These are phyloP conservation scores for Sanghuangporus baumii DNA, from an alignment of 1,284 basidiomycete genomes.

Conservation along the genomic window DNA sequence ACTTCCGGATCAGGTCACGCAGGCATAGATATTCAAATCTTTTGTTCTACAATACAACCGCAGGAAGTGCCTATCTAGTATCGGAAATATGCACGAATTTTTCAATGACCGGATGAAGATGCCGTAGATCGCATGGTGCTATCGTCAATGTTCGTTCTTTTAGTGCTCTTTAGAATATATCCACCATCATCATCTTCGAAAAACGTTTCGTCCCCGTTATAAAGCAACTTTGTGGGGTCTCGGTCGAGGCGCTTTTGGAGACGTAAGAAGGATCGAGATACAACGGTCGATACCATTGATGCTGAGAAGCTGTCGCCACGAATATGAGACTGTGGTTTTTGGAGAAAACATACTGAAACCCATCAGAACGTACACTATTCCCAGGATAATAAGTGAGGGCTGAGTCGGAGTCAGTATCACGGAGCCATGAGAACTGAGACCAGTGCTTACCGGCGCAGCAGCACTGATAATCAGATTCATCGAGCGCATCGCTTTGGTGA, in stretches of 20 bases:
- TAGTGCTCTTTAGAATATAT: background rate
- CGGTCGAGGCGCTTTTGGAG: background rate
- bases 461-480: conserved; percentile 13
- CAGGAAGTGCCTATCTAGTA: background rate
- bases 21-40: no score
- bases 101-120: background rate
- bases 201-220: background rate
- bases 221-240: background rate
- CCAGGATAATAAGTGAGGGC: conserved; percentile 11
- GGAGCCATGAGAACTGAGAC: background rate
- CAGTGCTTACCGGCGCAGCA: conserved; percentile 5
- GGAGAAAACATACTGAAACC: background rate
- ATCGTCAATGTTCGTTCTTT: conserved; percentile 26
- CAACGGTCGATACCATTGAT: conserved; percentile 11
- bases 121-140: background rate
- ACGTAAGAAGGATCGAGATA: conserved; percentile 9
- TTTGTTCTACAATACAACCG: background rate
- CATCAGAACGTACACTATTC: conserved; percentile 8
- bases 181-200: background rate
- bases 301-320: conserved; percentile 6
- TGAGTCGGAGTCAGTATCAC: background rate
- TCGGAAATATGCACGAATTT: background rate
- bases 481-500: conserved; percentile 1
- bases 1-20: no score
- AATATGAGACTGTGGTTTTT: background rate